These are phyloP conservation scores for Thelonectria rubi DNA, from an alignment of 2,329 filamentous ascomycete genomes.

Conservation along the genomic window DNA sequence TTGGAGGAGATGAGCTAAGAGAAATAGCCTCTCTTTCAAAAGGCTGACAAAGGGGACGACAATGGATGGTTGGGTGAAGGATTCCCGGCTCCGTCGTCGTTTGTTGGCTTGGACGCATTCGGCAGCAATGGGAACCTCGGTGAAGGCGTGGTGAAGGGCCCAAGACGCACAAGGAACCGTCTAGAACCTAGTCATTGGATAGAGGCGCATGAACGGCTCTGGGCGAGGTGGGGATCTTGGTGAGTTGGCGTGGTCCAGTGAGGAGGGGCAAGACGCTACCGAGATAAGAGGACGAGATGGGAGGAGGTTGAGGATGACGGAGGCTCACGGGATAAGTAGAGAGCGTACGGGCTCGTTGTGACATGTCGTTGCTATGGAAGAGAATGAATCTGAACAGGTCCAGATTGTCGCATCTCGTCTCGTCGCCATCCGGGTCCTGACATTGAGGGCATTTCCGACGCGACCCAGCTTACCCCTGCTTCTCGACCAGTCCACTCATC, in stretches of 20 bases:
- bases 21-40: not conserved
- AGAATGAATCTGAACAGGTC: too few species aligned
- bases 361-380: too few species aligned
- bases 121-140: not conserved
- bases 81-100: not conserved
- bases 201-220: not conserved
- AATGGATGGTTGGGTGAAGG: not conserved
- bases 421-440: too few species aligned
- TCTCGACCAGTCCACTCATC: not conserved
- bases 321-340: too few species aligned
- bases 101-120: not conserved
- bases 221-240: not conserved
- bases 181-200: not conserved
- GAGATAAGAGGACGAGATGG: not conserved
- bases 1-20: not conserved
- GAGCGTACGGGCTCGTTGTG: too few species aligned
- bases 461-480: not conserved
- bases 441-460: not conserved
- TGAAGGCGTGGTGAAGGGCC: constrained; percentile 1
- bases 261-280: not conserved
- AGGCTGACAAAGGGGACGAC: not conserved
- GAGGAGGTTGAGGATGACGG: not conserved
- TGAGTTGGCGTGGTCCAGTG: not conserved
- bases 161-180: not conserved
- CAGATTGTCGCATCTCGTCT: too few species aligned